Conservation (phyloP, 1,284 basidiomycete species). For the Boletus sp. region DNA sequence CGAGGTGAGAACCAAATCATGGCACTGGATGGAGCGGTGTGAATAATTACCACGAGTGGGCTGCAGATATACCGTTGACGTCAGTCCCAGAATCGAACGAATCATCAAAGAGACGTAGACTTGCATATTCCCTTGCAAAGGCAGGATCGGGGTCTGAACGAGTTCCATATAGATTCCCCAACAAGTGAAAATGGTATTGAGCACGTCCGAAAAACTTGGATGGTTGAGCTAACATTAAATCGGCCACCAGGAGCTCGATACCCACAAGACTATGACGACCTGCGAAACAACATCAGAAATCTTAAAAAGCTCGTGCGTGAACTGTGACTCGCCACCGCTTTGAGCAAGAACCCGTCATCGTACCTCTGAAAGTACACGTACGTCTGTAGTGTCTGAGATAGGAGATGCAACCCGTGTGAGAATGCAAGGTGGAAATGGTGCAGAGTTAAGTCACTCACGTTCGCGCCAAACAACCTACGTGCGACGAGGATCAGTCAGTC, state of each 20-base stretch:
- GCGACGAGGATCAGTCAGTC: background rate
- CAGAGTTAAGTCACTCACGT: conserved; percentile 7
- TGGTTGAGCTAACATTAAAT: background rate
- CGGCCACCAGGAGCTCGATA: background rate
- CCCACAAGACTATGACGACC: conserved; percentile 14
- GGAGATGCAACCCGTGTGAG: background rate
- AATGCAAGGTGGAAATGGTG: background rate
- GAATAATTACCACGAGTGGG: conserved; percentile 13
- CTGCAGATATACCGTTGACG: background rate
- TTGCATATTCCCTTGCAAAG: conserved; percentile 8
- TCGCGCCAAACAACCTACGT: conserved; percentile 13
- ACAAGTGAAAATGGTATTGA: conserved; percentile 10
- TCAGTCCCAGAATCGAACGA: background rate
- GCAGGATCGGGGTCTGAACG: conserved; percentile 3
- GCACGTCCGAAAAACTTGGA: conserved; percentile 13
- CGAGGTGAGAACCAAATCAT: background rate
- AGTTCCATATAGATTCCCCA: conserved; percentile 16
- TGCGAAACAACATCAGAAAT: background rate
- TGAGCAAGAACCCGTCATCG: conserved; percentile 6
- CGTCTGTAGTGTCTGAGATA: conserved; percentile 8
- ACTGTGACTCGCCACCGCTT: conserved; percentile 8
- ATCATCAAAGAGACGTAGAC: background rate
- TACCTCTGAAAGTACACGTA: conserved; percentile 15
- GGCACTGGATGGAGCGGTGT: background rate
- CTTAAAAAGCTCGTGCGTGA: too few relatives aligned